A percentile compares a stretch with the other conserved stretches of the same genome.
Evolutionary conservation across 1,139 yeast species (phyloP).

Genomic region (Kodamaea anthophila): DNA sequence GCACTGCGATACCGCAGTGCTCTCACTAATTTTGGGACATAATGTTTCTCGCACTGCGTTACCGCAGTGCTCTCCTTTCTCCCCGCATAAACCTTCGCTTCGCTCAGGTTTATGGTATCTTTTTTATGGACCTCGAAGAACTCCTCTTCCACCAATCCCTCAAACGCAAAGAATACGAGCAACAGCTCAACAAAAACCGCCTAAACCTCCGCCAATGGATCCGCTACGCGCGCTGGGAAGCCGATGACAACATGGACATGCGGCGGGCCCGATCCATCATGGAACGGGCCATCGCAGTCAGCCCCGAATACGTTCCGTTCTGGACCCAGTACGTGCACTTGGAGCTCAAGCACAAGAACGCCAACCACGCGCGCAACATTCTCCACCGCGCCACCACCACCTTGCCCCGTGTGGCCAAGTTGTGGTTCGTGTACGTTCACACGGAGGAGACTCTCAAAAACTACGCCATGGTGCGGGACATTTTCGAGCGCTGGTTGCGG

Average conservation of each 20-base stretch:
- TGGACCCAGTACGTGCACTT: conserved; percentile 83
- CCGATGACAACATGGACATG: conserved; percentile 67
- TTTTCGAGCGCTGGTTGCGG: conserved; percentile 75
- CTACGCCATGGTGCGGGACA: conserved; percentile 51
- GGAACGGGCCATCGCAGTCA: conserved; percentile 81
- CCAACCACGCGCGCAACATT: conserved; percentile 85
- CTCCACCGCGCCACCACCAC: conserved; percentile 71
- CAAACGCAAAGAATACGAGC: conserved; percentile 78
- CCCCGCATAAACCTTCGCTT: too few relatives aligned
- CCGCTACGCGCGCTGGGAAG: conserved; percentile 85
- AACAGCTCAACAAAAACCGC: conserved; percentile 75
- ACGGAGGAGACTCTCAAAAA: conserved; percentile 78
- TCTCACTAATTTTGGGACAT: too few relatives aligned
- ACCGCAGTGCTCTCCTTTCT: too few relatives aligned
- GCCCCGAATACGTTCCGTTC: conserved; percentile 66
- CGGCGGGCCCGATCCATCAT: conserved; percentile 74
- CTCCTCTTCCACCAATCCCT: conserved; percentile 67
- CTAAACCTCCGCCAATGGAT: conserved; percentile 86
- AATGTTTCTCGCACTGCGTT: too few relatives aligned
- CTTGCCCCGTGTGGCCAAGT: conserved; percentile 73
- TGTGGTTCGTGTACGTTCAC: conserved; percentile 80
- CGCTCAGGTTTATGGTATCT: too few relatives aligned
- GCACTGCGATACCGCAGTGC: too few relatives aligned
- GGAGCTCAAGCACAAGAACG: conserved; percentile 65
- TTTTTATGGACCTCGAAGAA: conserved; percentile 60